phyloP scores from a whole-genome alignment of 2,329 filamentous ascomycete genomes.

The Calycina herbarum region DNA sequence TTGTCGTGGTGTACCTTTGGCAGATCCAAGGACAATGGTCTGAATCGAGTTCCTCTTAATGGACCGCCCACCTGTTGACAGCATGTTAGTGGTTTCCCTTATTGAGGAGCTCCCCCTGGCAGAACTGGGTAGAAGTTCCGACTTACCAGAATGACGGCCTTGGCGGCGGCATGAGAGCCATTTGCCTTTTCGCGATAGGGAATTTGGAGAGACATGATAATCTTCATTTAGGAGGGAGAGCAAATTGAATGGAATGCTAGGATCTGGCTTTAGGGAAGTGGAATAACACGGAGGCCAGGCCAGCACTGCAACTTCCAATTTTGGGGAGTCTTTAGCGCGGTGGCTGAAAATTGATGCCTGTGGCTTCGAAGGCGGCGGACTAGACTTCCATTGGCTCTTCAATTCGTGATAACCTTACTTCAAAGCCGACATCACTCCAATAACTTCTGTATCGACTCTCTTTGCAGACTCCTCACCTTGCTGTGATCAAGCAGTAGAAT shows the following conservation, averaged over 20 bases:
- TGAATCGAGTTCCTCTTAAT: constrained; percentile 91
- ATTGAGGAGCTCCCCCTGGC: neutral
- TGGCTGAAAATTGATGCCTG: neutral
- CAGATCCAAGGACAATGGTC: constrained; percentile 90
- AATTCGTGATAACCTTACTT: too few species aligned
- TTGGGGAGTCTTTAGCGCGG: neutral
- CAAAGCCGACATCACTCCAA: too few species aligned
- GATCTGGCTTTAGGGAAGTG: constrained; percentile 8
- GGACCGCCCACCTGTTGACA: constrained; percentile 79
- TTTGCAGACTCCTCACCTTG: too few species aligned
- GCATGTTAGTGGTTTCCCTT: constrained; percentile 23
- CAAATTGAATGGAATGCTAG: neutral
- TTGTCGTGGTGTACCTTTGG: constrained; percentile 68
- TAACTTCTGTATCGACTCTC: too few species aligned
- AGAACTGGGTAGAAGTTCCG: constrained; percentile 12
- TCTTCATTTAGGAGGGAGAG: neutral
- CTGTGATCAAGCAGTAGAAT: too few species aligned
- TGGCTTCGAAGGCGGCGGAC: too few species aligned
- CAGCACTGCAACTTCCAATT: neutral
- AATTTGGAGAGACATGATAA: constrained; percentile 45
- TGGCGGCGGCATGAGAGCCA: constrained; percentile 64
- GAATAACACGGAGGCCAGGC: neutral
- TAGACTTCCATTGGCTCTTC: too few species aligned
- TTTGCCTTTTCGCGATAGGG: constrained; percentile 50
- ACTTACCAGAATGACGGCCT: constrained; percentile 89